These are phyloP conservation scores for Anthracocystis setariae DNA, from an alignment of 1,284 basidiomycete genomes.

Conservation along the genomic window DNA sequence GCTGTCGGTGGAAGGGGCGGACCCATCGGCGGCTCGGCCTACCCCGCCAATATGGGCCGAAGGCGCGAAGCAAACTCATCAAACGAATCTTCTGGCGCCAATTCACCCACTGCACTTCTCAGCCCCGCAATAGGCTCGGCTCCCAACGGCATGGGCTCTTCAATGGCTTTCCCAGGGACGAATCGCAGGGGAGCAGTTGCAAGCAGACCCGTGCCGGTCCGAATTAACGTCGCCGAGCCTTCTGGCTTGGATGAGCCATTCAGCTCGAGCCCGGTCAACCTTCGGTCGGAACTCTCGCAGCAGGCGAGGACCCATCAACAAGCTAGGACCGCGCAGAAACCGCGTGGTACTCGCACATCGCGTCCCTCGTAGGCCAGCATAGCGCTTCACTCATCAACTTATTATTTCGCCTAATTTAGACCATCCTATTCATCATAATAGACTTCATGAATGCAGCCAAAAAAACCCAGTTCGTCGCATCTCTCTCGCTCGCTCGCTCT, in stretches of 20 bases:
- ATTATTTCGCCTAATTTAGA: too few relatives aligned
- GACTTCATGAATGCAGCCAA: not conserved
- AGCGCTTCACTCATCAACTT: too few relatives aligned
- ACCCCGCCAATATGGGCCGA: conserved; percentile 1
- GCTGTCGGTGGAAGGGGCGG: not conserved
- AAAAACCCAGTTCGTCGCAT: not conserved
- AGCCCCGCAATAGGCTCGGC: conserved; percentile 14
- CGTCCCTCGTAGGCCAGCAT: not conserved
- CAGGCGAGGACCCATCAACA: conserved; percentile 29
- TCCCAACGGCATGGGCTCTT: not conserved
- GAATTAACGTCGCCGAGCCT: conserved; percentile 5
- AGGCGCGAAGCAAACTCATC: conserved; percentile 22
- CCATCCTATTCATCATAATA: too few relatives aligned
- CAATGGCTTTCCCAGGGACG: not conserved
- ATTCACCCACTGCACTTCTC: conserved; percentile 31
- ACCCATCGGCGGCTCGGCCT: not conserved
- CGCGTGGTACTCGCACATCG: not conserved
- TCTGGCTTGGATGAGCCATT: conserved; percentile 36
- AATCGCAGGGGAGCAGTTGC: not conserved
- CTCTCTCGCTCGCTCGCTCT: too few relatives aligned
- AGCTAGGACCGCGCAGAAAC: conserved; percentile 1
- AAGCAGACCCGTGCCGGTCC: not conserved
- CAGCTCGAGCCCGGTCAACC: conserved; percentile 34
- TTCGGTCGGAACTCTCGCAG: conserved; percentile 20
- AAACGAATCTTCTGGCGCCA: conserved; percentile 35